Conservation (phyloP, 2,329 filamentous ascomycete species). For the Pochonia chlamydosporia region DNA sequence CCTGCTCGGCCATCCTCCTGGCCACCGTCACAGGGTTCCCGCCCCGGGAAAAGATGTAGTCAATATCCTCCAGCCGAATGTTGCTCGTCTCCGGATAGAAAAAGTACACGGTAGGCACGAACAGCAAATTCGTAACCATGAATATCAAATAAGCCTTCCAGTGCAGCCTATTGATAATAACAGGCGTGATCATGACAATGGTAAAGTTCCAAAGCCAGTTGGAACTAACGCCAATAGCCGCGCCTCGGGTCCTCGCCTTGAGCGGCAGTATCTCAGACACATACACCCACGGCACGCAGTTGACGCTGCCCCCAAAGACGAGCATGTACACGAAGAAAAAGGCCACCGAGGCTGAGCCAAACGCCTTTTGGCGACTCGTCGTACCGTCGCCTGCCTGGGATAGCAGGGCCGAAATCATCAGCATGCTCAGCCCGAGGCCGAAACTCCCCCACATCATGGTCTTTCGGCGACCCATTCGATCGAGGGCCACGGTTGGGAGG, state of each 20-base stretch:
- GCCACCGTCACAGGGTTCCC: constrained; percentile 12
- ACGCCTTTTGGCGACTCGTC: constrained; percentile 2
- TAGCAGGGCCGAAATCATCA: constrained; percentile 30
- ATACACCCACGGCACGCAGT: constrained; percentile 31
- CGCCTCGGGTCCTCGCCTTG: constrained; percentile 24
- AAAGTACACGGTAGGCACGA: constrained; percentile 36
- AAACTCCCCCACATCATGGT: constrained; percentile 36
- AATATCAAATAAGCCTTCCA: constrained; percentile 50
- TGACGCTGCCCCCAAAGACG: constrained; percentile 15
- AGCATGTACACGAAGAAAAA: constrained; percentile 29
- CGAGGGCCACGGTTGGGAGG: constrained; percentile 27
- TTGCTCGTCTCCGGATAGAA: constrained; percentile 49
- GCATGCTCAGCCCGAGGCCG: constrained; percentile 28
- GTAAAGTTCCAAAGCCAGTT: constrained; percentile 32
- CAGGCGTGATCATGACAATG: constrained; percentile 46
- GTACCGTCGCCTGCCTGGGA: constrained; percentile 12
- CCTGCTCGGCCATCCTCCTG: background rate
- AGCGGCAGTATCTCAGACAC: constrained; percentile 30
- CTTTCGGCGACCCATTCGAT: constrained; percentile 32
- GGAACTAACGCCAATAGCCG: constrained; percentile 24
- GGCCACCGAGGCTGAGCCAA: constrained; percentile 23
- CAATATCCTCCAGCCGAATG: constrained; percentile 26
- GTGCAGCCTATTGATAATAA: constrained; percentile 37
- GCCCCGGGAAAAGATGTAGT: constrained; percentile 34
- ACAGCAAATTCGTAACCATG: constrained; percentile 39